These are phyloP conservation scores for Microascus cirrosus DNA, from an alignment of 2,329 filamentous ascomycete species.

Conservation along the genomic window DNA sequence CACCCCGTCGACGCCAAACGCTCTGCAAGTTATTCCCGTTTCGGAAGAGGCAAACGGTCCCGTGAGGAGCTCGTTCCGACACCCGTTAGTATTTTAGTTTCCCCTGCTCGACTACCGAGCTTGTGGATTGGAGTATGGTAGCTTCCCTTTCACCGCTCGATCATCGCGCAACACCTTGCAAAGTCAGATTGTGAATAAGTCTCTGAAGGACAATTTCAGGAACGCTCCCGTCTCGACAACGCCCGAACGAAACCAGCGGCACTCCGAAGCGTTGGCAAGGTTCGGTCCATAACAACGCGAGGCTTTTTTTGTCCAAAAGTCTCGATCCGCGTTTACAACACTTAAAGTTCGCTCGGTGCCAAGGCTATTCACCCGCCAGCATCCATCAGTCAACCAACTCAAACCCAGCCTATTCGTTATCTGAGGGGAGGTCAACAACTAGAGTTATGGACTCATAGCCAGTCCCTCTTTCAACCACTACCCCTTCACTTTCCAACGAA, in stretches of 20 bases:
- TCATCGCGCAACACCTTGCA: not conserved
- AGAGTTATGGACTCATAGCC: not conserved
- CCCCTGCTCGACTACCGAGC: not conserved
- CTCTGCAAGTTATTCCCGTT: slow-evolving; percentile 2
- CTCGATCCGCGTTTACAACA: not conserved
- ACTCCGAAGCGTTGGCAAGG: not conserved
- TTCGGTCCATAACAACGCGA: not conserved
- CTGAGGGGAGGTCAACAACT: not conserved
- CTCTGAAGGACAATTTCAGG: not conserved
- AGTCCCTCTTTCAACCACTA: not conserved
- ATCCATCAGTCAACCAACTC: not conserved
- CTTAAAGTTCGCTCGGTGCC: not conserved
- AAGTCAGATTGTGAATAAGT: not conserved
- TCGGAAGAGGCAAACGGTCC: slow-evolving; percentile 1
- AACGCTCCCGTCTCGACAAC: not conserved
- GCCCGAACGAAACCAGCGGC: not conserved
- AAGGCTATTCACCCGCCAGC: not conserved
- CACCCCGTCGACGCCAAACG: not conserved
- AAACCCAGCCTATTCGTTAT: not conserved
- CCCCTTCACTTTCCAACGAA: not conserved
- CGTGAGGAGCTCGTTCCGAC: not conserved
- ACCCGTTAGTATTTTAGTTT: not conserved
- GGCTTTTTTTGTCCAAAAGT: not conserved
- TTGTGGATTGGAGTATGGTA: not conserved
- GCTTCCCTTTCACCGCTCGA: not conserved